Conservation (phyloP, 1,284 basidiomycete genomes). For the Ceratobasidium sp. region DNA sequence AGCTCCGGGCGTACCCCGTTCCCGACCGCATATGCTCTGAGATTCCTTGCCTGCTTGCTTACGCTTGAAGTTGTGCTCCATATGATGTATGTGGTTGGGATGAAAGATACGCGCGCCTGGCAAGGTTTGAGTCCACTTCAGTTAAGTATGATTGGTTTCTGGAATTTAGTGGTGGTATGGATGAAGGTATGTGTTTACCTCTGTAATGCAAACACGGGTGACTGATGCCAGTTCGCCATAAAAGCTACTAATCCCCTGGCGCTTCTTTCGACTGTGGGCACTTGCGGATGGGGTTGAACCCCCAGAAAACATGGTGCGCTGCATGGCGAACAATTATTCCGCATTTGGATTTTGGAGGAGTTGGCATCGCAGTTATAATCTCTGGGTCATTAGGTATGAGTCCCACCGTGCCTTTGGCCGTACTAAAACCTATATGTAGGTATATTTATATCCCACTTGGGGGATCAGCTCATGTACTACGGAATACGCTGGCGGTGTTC, state of each 20-base stretch:
- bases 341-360: slow-evolving; percentile 93
- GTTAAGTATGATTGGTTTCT: slow-evolving; percentile 94
- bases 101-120: slow-evolving; percentile 90
- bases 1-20: slow-evolving; percentile 57
- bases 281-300: slow-evolving; percentile 90
- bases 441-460: slow-evolving; percentile 97
- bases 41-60: slow-evolving; percentile 80
- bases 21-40: slow-evolving; percentile 70
- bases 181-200: slow-evolving; percentile 76
- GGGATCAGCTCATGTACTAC: slow-evolving; percentile 63
- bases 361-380: slow-evolving; percentile 97
- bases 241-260: slow-evolving; percentile 95
- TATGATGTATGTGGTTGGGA: slow-evolving; percentile 96
- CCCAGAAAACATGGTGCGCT: slow-evolving; percentile 98
- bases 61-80: slow-evolving; percentile 95
- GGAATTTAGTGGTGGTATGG: slow-evolving; percentile 98
- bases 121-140: slow-evolving; percentile 80
- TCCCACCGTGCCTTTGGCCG: slow-evolving; percentile 8
- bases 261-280: slow-evolving; percentile 97
- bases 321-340: slow-evolving; percentile 99
- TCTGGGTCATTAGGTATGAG: slow-evolving; percentile 89
- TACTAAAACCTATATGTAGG: slow-evolving; percentile 59
- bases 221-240: background rate
- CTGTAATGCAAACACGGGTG: slow-evolving; percentile 2
- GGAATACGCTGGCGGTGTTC: slow-evolving; percentile 80